Conservation (phyloP, 2,329 filamentous ascomycete genomes). For the Botrytis fabae region DNA sequence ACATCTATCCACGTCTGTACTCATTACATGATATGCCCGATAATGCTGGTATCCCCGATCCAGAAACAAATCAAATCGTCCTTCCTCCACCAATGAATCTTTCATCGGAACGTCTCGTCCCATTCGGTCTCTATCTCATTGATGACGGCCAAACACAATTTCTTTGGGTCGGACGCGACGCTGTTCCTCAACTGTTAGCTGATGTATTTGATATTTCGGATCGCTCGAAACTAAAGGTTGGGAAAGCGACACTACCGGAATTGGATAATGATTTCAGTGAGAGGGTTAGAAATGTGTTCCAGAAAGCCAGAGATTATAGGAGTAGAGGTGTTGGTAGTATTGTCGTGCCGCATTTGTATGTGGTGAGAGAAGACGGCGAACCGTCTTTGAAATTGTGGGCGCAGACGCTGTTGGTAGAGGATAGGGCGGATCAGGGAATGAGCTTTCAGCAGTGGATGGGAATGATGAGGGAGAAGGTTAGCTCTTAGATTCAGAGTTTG, state of each 20-base stretch:
- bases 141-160: constrained; percentile 98
- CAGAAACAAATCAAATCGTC: constrained; percentile 82
- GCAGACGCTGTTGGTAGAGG: constrained; percentile 91
- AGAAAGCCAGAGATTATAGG: constrained; percentile 88
- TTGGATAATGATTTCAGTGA: constrained; percentile 97
- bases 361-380: constrained; percentile 94
- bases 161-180: constrained; percentile 91
- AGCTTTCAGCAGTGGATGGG: constrained; percentile 94
- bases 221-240: constrained; percentile 80
- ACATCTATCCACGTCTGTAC: constrained; percentile 84
- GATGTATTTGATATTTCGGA: constrained; percentile 92
- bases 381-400: constrained; percentile 95
- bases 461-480: constrained; percentile 89
- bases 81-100: constrained; percentile 84
- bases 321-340: constrained; percentile 90
- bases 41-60: constrained; percentile 80
- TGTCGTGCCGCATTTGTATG: constrained; percentile 85
- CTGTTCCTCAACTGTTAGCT: constrained; percentile 80
- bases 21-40: constrained; percentile 96
- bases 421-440: constrained; percentile 89
- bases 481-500: constrained; percentile 32
- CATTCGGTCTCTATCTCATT: constrained; percentile 92
- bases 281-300: constrained; percentile 81
- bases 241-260: constrained; percentile 83
- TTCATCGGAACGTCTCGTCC: constrained; percentile 81